A percentile compares a stretch with the other conserved stretches of the same genome.
Conservation (phyloP, 2,329 filamentous ascomycete species). For the Pseudogymnoascus sp. region DNA sequence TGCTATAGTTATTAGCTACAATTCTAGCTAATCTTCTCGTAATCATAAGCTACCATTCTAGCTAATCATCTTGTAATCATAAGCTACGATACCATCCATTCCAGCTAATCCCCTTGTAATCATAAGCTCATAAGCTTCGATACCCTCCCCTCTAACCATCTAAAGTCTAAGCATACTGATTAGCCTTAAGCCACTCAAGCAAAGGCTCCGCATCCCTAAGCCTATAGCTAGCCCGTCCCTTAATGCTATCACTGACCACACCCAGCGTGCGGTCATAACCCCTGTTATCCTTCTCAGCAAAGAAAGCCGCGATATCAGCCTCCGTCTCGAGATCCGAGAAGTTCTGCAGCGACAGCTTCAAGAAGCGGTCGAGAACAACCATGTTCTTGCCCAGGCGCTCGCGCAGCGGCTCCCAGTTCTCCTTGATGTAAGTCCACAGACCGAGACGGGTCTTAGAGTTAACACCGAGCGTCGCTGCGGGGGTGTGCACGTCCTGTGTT, state of each 20-base stretch:
- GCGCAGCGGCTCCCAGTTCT: conserved; percentile 68
- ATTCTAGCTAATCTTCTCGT: conserved; percentile 15
- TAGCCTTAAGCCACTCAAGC: conserved; percentile 66
- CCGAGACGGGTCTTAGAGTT: conserved; percentile 66
- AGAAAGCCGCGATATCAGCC: conserved; percentile 75
- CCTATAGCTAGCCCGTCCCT: conserved; percentile 73
- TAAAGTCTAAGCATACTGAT: conserved; percentile 43
- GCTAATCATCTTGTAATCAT: conserved; percentile 15
- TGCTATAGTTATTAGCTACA: conserved; percentile 18
- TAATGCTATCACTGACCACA: conserved; percentile 78
- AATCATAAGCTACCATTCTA: conserved; percentile 14
- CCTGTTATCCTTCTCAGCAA: conserved; percentile 74
- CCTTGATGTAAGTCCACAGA: conserved; percentile 79
- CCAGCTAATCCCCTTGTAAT: conserved; percentile 16
- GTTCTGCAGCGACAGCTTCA: conserved; percentile 67
- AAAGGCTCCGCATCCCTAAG: conserved; percentile 64
- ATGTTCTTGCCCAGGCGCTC: conserved; percentile 70
- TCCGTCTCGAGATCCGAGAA: conserved; percentile 64
- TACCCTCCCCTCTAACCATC: not conserved
- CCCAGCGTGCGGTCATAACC: conserved; percentile 80
- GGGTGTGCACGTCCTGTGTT: conserved; percentile 78
- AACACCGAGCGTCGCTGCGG: conserved; percentile 60
- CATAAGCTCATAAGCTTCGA: conserved; percentile 11
- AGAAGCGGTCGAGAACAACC: conserved; percentile 80
- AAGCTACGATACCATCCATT: not conserved